These are phyloP conservation scores for Colletotrichum godetiae DNA, from an alignment of 2,329 filamentous ascomycete genomes.

Conservation along the genomic window DNA sequence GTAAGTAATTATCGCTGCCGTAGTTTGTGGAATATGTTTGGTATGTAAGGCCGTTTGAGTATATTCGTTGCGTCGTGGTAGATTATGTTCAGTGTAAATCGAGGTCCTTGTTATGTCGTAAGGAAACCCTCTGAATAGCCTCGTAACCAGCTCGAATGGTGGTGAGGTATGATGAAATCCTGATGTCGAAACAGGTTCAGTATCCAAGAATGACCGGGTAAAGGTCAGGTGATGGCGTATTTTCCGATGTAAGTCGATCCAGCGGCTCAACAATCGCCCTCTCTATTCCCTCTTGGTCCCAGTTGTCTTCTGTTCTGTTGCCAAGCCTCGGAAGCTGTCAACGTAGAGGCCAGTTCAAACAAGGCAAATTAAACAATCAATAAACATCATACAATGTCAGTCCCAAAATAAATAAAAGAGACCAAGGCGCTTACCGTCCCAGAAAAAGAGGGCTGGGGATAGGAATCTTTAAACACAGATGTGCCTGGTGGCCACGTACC, in stretches of 20 bases:
- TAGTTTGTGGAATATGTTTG: not conserved
- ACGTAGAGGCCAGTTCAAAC: conserved; percentile 29
- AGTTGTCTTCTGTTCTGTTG: not conserved
- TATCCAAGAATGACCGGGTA: not conserved
- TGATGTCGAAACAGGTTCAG: not conserved
- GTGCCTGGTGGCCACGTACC: not conserved
- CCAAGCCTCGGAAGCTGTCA: conserved; percentile 21
- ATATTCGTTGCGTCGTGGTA: not conserved
- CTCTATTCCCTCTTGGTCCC: not conserved
- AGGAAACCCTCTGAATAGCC: not conserved
- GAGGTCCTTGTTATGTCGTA: not conserved
- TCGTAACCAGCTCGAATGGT: not conserved
- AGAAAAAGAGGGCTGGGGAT: not conserved
- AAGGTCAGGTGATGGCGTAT: not conserved
- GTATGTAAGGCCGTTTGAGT: not conserved
- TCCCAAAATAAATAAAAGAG: conserved; percentile 14
- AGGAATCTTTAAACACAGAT: conserved; percentile 26
- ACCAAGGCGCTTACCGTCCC: not conserved
- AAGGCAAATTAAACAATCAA: conserved; percentile 31
- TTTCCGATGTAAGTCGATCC: conserved; percentile 30
- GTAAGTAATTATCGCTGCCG: not conserved
- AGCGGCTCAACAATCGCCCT: conserved; percentile 28
- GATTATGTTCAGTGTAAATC: conserved; percentile 9
- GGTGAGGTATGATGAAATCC: not conserved
- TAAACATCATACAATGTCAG: conserved; percentile 22